Evolutionary conservation across 352 stramenopile species (phyloP).

Genomic region (Pythium biforme): DNA sequence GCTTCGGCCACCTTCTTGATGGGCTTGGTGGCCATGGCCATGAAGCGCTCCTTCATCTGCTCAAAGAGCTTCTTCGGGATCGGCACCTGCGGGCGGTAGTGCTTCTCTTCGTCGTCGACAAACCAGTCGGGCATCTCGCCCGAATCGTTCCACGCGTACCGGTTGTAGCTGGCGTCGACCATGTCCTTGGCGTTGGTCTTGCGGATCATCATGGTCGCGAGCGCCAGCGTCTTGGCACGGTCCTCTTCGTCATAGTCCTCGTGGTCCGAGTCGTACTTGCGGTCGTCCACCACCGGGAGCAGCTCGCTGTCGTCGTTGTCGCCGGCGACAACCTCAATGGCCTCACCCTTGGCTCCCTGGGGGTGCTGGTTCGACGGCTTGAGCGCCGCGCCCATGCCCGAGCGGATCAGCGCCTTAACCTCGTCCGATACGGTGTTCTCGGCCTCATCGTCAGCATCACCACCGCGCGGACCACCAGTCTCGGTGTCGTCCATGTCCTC

Average conservation of each 20-base stretch:
- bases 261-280: slow-evolving; percentile 95
- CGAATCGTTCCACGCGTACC: slow-evolving; percentile 98
- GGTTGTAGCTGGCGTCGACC: slow-evolving; percentile 99
- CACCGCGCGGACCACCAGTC: slow-evolving; percentile 7
- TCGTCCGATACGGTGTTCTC: slow-evolving; percentile 38
- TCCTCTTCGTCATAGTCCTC: slow-evolving; percentile 98
- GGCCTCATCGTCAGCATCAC: slow-evolving; percentile 6
- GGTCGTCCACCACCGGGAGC: slow-evolving; percentile 76
- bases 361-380: slow-evolving; percentile 1
- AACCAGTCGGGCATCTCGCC: slow-evolving; percentile 98
- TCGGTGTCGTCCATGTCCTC: slow-evolving; percentile 49
- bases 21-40: slow-evolving; percentile 95
- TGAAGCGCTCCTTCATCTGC: slow-evolving; percentile 97
- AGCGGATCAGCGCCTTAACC: slow-evolving; percentile 84
- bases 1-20: slow-evolving; percentile 99
- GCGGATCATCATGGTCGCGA: slow-evolving; percentile 98
- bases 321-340: slow-evolving; percentile 46
- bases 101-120: slow-evolving; percentile 92
- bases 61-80: slow-evolving; percentile 96
- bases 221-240: slow-evolving; percentile 93
- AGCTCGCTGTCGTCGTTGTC: slow-evolving; percentile 39
- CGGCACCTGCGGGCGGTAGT: slow-evolving; percentile 98
- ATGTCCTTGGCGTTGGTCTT: slow-evolving; percentile 97
- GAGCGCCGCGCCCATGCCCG: slow-evolving; percentile 74
- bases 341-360: slow-evolving; percentile 25